phyloP scores from a whole-genome alignment of 2,329 filamentous ascomycete species.

The Hypoxylon sp. region DNA sequence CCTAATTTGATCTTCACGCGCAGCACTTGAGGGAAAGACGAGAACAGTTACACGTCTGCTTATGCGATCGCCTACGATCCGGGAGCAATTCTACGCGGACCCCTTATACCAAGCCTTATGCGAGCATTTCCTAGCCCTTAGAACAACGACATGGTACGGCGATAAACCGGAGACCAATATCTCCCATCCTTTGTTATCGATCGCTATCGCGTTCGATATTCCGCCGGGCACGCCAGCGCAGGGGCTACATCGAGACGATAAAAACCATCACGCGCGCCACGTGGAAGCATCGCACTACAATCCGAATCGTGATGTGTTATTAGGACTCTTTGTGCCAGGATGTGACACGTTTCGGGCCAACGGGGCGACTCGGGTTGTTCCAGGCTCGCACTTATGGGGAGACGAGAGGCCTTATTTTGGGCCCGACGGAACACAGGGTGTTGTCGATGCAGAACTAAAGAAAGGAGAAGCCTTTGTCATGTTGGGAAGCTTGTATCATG shows the following conservation, averaged over 20 bases:
- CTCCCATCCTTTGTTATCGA: constrained; percentile 56
- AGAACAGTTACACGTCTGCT: constrained; percentile 56
- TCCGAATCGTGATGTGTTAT: constrained; percentile 54
- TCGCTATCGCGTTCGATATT: constrained; percentile 57
- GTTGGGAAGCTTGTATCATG: constrained; percentile 58
- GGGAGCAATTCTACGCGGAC: constrained; percentile 57
- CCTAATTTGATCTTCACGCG: constrained; percentile 2
- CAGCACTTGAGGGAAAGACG: constrained; percentile 54
- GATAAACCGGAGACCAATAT: constrained; percentile 50
- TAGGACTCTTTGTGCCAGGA: constrained; percentile 57
- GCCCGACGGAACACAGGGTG: constrained; percentile 45
- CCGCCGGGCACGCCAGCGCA: constrained; percentile 54
- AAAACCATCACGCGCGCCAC: constrained; percentile 58
- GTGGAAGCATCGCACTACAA: constrained; percentile 43
- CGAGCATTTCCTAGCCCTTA: constrained; percentile 56
- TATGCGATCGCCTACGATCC: constrained; percentile 55
- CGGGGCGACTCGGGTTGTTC: constrained; percentile 56
- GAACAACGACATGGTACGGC: constrained; percentile 56
- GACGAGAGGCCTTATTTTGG: constrained; percentile 57
- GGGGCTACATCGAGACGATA: constrained; percentile 57
- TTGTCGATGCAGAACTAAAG: constrained; percentile 54
- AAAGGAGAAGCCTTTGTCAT: constrained; percentile 58
- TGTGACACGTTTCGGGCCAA: constrained; percentile 56
- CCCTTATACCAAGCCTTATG: constrained; percentile 52
- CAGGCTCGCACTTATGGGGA: constrained; percentile 58